These are phyloP conservation scores for Jacaranda copaia DNA, from an alignment of 257 asterid genomes.

Conservation along the genomic window DNA sequence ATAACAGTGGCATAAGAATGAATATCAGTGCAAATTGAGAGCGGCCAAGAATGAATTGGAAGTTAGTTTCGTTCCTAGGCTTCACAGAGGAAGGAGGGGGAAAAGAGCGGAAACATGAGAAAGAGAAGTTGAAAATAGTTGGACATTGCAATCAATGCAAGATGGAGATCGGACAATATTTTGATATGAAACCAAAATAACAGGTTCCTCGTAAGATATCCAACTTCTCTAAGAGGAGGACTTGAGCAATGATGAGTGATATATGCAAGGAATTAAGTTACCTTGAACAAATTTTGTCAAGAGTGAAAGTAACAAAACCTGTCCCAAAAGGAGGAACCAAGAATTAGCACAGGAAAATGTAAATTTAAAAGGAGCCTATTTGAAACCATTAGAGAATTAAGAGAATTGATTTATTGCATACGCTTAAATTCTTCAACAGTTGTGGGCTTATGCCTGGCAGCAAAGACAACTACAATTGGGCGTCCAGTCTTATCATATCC, in stretches of 20 bases:
- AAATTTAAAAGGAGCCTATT: too few relatives aligned
- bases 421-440: constrained; percentile 81
- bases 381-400: background rate
- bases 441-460: constrained; percentile 72
- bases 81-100: too few relatives aligned
- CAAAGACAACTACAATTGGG: constrained; percentile 69
- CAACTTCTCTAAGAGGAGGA: background rate
- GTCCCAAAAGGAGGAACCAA: constrained; percentile 38
- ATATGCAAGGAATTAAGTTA: constrained; percentile 32
- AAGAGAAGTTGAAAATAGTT: too few relatives aligned
- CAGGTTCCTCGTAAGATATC: background rate
- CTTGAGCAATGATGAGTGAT: background rate
- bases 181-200: too few relatives aligned
- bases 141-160: too few relatives aligned
- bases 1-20: background rate
- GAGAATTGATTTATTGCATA: constrained; percentile 38
- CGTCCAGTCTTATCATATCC: constrained; percentile 83
- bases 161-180: too few relatives aligned
- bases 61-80: too few relatives aligned
- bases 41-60: too few relatives aligned
- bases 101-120: too few relatives aligned
- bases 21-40: too few relatives aligned
- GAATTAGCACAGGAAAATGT: background rate
- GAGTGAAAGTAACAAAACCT: constrained; percentile 80
- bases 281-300: constrained; percentile 89